Evolutionary conservation across 768 basidiomycete genomes (phyloP), one percentile per base, ranked within the genome.

Genomic region (Kwoniella botswanensis): DNA sequence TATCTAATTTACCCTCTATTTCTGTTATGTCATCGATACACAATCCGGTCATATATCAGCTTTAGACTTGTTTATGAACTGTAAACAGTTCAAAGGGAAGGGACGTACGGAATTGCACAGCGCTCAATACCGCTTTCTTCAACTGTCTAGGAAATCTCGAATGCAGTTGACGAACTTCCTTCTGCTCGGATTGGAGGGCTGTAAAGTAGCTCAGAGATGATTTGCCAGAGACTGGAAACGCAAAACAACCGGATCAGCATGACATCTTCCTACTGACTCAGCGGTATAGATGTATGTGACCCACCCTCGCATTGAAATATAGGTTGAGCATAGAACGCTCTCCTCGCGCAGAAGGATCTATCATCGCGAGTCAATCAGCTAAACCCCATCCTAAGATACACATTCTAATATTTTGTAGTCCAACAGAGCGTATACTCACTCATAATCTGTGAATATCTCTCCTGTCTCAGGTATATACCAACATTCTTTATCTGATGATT

Each of bases 371-470:
- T 11, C 15, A 41, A 54, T 55, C 50, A 54, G 26, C 26, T 58
- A 35, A 35, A 35, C 35, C 35, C 35, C 35, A 35, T 35, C 35
- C 35, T 35, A 9, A 35, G 35, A 35, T 35, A 35, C 7, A 35
- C 35, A 35, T 35, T 35, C 35, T 35, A 35, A 7, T 5, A 35
- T 7, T 35, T 35, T 9, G 35, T 3, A 35, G 35, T 5, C 35
- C 35, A 35, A 35, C 35, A 35, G 35, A 35, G 35, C 35, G 35
- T 9, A 4, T 22, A 88, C 92, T 82, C 81, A 97, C 95, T 97
- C 94, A 82, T 97, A 98, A 81, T 90, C 90, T 74, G 93, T 90
- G 83, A 98, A 98, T 85, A 98, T 92, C 88, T 98, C 96, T 80
- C 95, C 96, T 3, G 96, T 98, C 84, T 93, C 90, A 74, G 90